Evolutionary conservation across 192 early-diverging fungal genomes (phyloP), one percentile per base, ranked within the genome.

Genomic region (Backusella mclennaniae): DNA sequence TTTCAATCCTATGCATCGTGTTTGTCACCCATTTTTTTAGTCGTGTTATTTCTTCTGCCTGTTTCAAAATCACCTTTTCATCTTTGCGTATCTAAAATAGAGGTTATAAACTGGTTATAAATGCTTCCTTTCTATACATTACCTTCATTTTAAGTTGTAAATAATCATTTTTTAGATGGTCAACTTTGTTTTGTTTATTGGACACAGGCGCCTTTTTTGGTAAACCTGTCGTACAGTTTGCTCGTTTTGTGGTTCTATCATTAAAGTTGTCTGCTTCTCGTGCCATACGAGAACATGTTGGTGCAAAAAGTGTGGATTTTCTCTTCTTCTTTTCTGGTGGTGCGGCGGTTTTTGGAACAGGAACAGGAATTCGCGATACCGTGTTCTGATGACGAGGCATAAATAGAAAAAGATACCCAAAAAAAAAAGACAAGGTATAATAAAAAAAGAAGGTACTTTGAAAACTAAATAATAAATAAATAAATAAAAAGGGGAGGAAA

Each of bases 271-370:
- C 42, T 71, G 21, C 26, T 71, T 71, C 70, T 39, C 42, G 70
- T 26, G 70, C 70, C 70, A 36, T 71, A 71, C 70, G 70, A 46
- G 70, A 71, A 49, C 70, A 71, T 46, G 70, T 70, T 42, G 69
- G 26, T 39, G 70, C 35, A 49, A 71, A 71, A 19, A 71, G 42
- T 31, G 36, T 71, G 5, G 70, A 71, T 68, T 33, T 35, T 68
- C 35, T 35, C 17, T 68, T 68, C 42, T 49, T 71, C 26, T 71
- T 71, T 29, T 71, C 26, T 71, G 44, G 19, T 71, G 14, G 29
- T 35, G 9, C 11, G 9, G 8, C 9, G 38, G n/a, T 71, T 29
- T 71, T 39, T 15, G 39, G 26, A 44, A 31, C 29, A 21, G 41
- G 44, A 49, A 71, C 12, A 31, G 70, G 70, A 11, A 71, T 7